These are phyloP conservation scores for Guillardia theta DNA, from an alignment of 78 protist species.

Conservation along the genomic window DNA sequence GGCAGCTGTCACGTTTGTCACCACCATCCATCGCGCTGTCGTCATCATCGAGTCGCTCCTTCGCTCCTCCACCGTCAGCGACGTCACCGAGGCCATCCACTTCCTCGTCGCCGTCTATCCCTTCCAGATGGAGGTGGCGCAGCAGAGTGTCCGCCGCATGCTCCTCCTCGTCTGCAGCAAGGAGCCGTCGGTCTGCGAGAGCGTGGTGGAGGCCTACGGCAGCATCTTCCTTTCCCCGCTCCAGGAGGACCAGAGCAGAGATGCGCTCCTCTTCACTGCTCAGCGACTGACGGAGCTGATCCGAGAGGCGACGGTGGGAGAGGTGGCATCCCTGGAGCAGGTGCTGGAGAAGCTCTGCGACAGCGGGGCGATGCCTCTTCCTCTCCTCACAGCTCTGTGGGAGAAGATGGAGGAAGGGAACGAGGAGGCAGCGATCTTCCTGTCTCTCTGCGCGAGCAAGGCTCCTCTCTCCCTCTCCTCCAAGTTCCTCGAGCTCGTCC, in stretches of 20 bases:
- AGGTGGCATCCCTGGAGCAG: slow-evolving; percentile 18
- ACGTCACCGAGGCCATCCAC: background rate
- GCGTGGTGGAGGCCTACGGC: slow-evolving; percentile 11
- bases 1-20: background rate
- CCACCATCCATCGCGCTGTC: background rate
- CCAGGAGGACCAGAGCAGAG: background rate
- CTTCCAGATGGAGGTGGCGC: slow-evolving; percentile 31
- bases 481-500: background rate
- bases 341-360: background rate
- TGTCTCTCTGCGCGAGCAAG: background rate
- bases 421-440: background rate
- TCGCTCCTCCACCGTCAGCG: background rate
- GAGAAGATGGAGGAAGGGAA: background rate
- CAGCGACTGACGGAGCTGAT: background rate
- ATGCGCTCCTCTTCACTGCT: background rate
- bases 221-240: slow-evolving; percentile 6
- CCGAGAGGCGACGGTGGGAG: background rate
- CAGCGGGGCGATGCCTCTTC: background rate
- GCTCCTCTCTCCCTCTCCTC: background rate
- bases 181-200: background rate
- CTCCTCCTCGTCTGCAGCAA: slow-evolving; percentile 42
- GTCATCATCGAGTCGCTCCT: background rate
- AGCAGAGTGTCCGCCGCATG: background rate
- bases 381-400: background rate
- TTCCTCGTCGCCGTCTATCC: slow-evolving; percentile 12